Evolutionary conservation across 148 eudicot genomes (phyloP).

Genomic region (Agrostemma githago): DNA sequence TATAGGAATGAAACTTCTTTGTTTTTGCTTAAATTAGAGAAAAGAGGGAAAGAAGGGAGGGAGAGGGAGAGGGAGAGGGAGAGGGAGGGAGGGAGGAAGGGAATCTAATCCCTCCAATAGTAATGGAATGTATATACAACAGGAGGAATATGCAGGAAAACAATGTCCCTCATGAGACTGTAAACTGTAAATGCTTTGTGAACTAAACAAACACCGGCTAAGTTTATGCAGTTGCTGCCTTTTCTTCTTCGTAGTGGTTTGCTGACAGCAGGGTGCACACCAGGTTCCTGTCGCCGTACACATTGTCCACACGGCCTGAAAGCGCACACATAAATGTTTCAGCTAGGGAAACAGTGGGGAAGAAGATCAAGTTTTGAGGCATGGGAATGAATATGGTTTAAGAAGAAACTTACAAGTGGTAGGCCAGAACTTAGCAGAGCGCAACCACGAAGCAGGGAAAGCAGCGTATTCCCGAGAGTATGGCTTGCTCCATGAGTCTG

Average conservation of each 20-base stretch:
- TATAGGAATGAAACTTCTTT: constrained; percentile 15
- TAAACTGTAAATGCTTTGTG: neutral
- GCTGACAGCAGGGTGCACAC: constrained; percentile 83
- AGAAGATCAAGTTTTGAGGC: neutral
- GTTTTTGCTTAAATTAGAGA: neutral
- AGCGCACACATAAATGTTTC: neutral
- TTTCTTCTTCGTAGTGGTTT: constrained; percentile 68
- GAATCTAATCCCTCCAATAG: constrained; percentile 18
- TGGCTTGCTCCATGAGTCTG: constrained; percentile 88
- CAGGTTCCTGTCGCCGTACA: constrained; percentile 95
- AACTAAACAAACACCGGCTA: neutral
- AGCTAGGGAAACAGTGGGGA: neutral
- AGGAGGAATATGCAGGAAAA: constrained; percentile 13
- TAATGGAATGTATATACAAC: constrained; percentile 26
- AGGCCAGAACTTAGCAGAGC: constrained; percentile 92
- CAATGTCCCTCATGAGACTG: neutral
- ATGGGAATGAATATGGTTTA: neutral
- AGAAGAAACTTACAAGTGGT: constrained; percentile 53
- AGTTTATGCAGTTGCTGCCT: constrained; percentile 73
- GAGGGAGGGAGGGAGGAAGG: constrained; percentile 4
- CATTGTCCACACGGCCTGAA: constrained; percentile 90
- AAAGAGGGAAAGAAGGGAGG: neutral
- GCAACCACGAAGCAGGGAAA: constrained; percentile 91
- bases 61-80: neutral
- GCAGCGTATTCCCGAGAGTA: constrained; percentile 97